A percentile compares a stretch with the other conserved stretches of the same genome.
These are phyloP conservation scores for Phragmites australis DNA, from an alignment of 176 grass and related monocot genomes.

Conservation along the genomic window DNA sequence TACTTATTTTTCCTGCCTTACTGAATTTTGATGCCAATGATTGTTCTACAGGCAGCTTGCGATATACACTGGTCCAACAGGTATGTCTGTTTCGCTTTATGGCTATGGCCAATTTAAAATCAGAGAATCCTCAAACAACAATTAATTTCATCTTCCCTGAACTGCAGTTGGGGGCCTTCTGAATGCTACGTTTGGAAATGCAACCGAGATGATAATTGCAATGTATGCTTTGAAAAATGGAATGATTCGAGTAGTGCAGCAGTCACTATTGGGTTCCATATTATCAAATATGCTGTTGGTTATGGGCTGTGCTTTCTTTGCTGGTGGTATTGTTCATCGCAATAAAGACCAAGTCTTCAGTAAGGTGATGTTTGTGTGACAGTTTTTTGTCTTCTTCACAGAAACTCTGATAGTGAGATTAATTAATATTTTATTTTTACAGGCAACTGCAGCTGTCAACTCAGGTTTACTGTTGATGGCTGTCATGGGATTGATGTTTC, in stretches of 20 bases:
- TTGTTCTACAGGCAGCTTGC: slow-evolving; percentile 69
- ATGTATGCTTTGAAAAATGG: slow-evolving; percentile 76
- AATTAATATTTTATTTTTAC: slow-evolving; percentile 24
- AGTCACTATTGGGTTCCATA: slow-evolving; percentile 84
- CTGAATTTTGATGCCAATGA: slow-evolving; percentile 30
- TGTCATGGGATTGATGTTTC: slow-evolving; percentile 81
- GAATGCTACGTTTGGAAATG: slow-evolving; percentile 97
- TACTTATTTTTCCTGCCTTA: slow-evolving; percentile 22
- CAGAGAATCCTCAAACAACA: neutral
- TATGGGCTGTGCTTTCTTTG: slow-evolving; percentile 75
- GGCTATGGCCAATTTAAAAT: neutral
- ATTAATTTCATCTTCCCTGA: slow-evolving; percentile 5
- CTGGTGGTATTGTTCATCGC: slow-evolving; percentile 65
- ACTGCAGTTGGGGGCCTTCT: slow-evolving; percentile 78
- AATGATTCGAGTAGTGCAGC: slow-evolving; percentile 79
- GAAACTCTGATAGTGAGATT: slow-evolving; percentile 11
- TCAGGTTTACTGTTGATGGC: slow-evolving; percentile 79
- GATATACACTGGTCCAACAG: slow-evolving; percentile 69
- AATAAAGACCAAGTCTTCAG: slow-evolving; percentile 76
- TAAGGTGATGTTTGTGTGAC: slow-evolving; percentile 48
- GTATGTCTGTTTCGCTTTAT: slow-evolving; percentile 48
- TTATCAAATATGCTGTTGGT: slow-evolving; percentile 89
- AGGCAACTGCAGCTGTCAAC: slow-evolving; percentile 67
- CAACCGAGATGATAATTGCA: slow-evolving; percentile 87
- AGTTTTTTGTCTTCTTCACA: slow-evolving; percentile 8